Conservation (phyloP, 169 alveolate species). For the Cryptosporidium meleagridis region DNA sequence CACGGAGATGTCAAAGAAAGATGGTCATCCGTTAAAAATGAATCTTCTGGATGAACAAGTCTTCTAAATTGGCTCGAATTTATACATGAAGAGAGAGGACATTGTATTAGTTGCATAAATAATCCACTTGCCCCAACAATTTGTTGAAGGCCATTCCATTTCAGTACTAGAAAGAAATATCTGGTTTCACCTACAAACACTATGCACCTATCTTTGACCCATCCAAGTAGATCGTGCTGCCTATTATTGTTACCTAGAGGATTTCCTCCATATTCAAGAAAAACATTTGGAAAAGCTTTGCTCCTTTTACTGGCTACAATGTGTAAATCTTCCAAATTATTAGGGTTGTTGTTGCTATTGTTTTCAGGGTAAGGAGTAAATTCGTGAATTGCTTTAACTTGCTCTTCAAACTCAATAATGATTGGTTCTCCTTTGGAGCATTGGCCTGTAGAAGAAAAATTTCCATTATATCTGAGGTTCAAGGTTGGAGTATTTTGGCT, state of each 20-base stretch:
- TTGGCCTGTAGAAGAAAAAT: neutral
- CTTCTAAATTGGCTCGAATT: constrained; percentile 22
- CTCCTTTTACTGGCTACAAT: neutral
- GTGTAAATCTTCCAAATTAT: constrained; percentile 10
- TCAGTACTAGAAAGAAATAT: constrained; percentile 19
- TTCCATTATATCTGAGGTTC: constrained; percentile 44
- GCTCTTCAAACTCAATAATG: constrained; percentile 34
- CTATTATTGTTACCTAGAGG: constrained; percentile 1
- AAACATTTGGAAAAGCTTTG: constrained; percentile 13
- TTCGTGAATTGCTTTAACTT: constrained; percentile 40
- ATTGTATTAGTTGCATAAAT: constrained; percentile 56
- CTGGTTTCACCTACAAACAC: constrained; percentile 47
- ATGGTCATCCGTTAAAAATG: constrained; percentile 21
- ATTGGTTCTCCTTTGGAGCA: constrained; percentile 60
- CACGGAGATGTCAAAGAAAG: constrained; percentile 67
- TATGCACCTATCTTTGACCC: constrained; percentile 50
- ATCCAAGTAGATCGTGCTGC: constrained; percentile 54
- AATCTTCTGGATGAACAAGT: constrained; percentile 69
- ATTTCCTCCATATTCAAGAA: constrained; percentile 54
- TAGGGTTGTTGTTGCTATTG: neutral
- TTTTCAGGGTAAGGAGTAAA: neutral
- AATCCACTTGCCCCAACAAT: constrained; percentile 61
- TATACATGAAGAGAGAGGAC: neutral
- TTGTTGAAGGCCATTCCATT: constrained; percentile 71
- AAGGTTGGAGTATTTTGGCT: neutral